Evolutionary conservation across 495 filamentous ascomycete species (phyloP).

Genomic region (Aspergillus panamensis): DNA sequence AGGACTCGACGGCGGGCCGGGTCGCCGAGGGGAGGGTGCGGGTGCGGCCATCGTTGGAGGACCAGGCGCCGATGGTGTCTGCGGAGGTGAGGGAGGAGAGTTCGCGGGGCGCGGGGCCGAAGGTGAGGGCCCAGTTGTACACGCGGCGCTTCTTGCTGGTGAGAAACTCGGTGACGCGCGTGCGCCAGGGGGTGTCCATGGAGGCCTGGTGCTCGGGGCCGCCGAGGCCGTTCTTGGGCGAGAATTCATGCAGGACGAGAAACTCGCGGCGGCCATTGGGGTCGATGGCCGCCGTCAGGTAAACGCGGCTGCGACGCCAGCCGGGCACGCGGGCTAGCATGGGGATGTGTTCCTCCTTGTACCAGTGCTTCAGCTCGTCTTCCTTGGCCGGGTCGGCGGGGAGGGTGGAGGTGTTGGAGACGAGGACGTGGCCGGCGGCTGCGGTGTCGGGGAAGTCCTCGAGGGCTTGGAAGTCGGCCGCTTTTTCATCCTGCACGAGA

Average conservation of each 20-base stretch:
- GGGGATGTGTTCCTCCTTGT: slow-evolving; percentile 65
- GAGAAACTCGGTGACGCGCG: slow-evolving; percentile 56
- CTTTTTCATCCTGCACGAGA: slow-evolving; percentile 51
- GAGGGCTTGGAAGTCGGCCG: slow-evolving; percentile 50
- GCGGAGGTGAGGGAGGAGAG: slow-evolving; percentile 44
- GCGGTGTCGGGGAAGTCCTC: slow-evolving; percentile 56
- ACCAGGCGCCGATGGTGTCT: slow-evolving; percentile 39
- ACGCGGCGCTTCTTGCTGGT: slow-evolving; percentile 51
- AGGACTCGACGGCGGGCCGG: slow-evolving; percentile 57
- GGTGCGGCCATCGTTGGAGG: slow-evolving; percentile 53
- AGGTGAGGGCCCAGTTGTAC: slow-evolving; percentile 74
- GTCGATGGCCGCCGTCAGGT: slow-evolving; percentile 55
- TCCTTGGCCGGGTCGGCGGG: slow-evolving; percentile 51
- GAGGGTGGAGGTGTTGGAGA: slow-evolving; percentile 58
- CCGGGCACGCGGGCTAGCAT: slow-evolving; percentile 70
- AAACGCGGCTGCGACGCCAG: slow-evolving; percentile 67
- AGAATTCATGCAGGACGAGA: slow-evolving; percentile 68
- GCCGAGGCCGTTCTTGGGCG: slow-evolving; percentile 58
- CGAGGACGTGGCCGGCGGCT: slow-evolving; percentile 56
- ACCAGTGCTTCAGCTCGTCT: slow-evolving; percentile 62
- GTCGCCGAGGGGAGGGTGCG: slow-evolving; percentile 50
- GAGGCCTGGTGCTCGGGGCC: slow-evolving; percentile 61
- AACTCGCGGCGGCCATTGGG: slow-evolving; percentile 49
- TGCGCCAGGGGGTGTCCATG: slow-evolving; percentile 54
- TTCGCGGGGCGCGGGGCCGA: slow-evolving; percentile 69